These are phyloP conservation scores for Aspergillus saccharolyticus DNA, from an alignment of 495 filamentous ascomycete genomes.

Conservation along the genomic window DNA sequence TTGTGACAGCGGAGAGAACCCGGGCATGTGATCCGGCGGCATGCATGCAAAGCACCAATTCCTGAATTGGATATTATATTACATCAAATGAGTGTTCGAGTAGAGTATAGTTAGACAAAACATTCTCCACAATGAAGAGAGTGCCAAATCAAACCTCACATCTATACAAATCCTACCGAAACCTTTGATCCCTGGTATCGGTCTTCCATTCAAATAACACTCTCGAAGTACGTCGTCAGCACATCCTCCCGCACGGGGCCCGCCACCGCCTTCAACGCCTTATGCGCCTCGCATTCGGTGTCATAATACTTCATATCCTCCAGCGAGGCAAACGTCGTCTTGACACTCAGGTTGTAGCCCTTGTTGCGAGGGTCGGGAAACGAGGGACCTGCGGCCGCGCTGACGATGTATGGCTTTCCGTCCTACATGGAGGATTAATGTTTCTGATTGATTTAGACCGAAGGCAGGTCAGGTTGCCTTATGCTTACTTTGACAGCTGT, in stretches of 20 bases:
- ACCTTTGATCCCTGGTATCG: neutral
- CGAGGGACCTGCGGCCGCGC: constrained; percentile 38
- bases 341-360: constrained; percentile 59
- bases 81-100: neutral
- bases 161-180: neutral
- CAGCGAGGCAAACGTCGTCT: constrained; percentile 53
- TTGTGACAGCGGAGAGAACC: constrained; percentile 7
- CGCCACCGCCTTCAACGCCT: constrained; percentile 49
- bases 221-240: constrained; percentile 48
- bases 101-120: neutral
- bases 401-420: constrained; percentile 62
- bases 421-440: no score
- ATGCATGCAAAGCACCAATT: neutral
- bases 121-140: no score
- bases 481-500: constrained; percentile 48
- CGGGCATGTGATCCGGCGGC: constrained; percentile 7
- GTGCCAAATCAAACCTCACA: neutral
- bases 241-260: constrained; percentile 37
- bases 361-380: constrained; percentile 51
- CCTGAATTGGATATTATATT: neutral
- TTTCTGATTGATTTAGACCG: no score
- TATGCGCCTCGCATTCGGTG: constrained; percentile 56
- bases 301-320: constrained; percentile 74
- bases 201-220: constrained; percentile 26
- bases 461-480: no score